Evolutionary conservation across 2,329 filamentous ascomycete genomes (phyloP), one percentile per base, ranked within the genome.

Genomic region (Aspergillus oerlinghausenensis): DNA sequence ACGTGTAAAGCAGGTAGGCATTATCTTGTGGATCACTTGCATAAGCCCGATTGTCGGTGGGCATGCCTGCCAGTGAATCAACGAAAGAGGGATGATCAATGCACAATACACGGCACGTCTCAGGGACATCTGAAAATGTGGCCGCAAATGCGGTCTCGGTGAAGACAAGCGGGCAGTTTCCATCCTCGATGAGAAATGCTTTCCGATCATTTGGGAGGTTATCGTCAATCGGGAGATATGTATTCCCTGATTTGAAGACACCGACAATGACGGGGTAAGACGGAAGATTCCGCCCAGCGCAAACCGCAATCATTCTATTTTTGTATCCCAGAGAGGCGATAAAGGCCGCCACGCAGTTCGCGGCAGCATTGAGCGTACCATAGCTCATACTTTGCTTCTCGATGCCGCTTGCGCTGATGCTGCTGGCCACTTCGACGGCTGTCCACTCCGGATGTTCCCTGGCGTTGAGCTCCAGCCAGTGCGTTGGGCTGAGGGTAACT

Each of bases 1-100:
- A 96, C 1, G 92, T 97, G 79, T 96, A 97, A 54, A 97, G 88
- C 56, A 97, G 80, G 48, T 67, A 67, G 19, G 61, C 55, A 19
- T 56, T 51, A 50, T 67, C 63, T 6, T 66, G 58, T 21, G 62
- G 58, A 25, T 60, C 50, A 32, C 59, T 55, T 32, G 52, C 35
- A 49, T 62, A 64, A 3, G 60, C 54, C 38, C 29, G 40, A 47
- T 65, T 55, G 9, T 63, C 57, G 1, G 60, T 8, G 8, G 63
- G 51, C 61, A 69, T 63, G 4, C 19, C 28, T 7, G 52, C 52
- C 10, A 66, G 38, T 1, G 58, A 54, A 3, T 56, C 52, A 8
- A 60, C 56, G 23, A 66, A 63, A 17, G 55, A 50, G 14, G 56
- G 43, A 38, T 65, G 59, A 11, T 70, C 64, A 32, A 69, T 61